phyloP scores from a whole-genome alignment of 1,284 basidiomycete species.

The Taiwanofungus camphoratus region DNA sequence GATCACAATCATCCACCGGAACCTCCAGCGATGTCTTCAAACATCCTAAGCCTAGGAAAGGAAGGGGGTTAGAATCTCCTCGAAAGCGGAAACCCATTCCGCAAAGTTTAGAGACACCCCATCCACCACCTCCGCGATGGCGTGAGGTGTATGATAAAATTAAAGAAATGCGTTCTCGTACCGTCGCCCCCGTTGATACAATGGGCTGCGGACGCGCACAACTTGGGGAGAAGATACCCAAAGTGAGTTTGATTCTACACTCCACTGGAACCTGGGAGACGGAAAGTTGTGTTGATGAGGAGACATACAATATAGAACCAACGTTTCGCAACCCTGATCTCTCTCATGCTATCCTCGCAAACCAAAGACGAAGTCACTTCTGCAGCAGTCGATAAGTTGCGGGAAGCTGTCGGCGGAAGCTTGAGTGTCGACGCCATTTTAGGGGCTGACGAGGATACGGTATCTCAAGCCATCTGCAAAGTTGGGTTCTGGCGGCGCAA shows the following conservation, averaged over 20 bases:
- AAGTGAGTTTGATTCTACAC: too few species aligned
- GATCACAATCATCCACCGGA: too few species aligned
- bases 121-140: constrained; percentile 74
- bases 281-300: background rate
- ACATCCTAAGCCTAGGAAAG: background rate
- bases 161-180: constrained; percentile 67
- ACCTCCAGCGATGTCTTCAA: too few species aligned
- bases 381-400: constrained; percentile 76
- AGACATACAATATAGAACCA: constrained; percentile 45
- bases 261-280: too few species aligned
- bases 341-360: constrained; percentile 93
- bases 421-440: constrained; percentile 74
- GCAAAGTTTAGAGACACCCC: constrained; percentile 57
- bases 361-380: constrained; percentile 92
- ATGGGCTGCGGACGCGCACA: constrained; percentile 83
- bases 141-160: constrained; percentile 71
- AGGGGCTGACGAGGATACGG: constrained; percentile 52
- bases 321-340: constrained; percentile 83
- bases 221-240: constrained; percentile 54
- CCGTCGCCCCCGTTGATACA: constrained; percentile 83
- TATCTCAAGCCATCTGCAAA: constrained; percentile 78
- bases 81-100: constrained; percentile 44
- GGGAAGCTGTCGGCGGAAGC: constrained; percentile 68
- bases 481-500: constrained; percentile 94
- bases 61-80: constrained; percentile 20